Percentiles rank a stretch among this genome's conserved stretches.
These are phyloP conservation scores for Dothideomycetes sp. DNA, from an alignment of 2,329 filamentous ascomycete genomes.

Conservation along the genomic window DNA sequence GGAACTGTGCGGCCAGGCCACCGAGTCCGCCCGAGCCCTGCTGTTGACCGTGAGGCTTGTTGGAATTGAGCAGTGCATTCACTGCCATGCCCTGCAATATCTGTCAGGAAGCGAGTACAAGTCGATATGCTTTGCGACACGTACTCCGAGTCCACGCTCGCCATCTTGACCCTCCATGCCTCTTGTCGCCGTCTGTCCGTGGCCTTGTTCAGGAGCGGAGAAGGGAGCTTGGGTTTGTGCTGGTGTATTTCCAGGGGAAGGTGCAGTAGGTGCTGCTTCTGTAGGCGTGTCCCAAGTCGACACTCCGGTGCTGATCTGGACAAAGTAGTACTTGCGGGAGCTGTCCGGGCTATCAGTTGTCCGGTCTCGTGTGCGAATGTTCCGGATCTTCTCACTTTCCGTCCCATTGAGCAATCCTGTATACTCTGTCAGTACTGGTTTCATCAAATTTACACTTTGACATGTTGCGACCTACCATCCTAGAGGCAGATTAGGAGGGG, in stretches of 20 bases:
- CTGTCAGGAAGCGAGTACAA: neutral
- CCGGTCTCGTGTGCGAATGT: neutral
- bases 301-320: conserved; percentile 33
- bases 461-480: conserved; percentile 26
- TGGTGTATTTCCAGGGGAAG: conserved; percentile 30
- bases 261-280: conserved; percentile 29
- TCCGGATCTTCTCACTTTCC: conserved; percentile 26
- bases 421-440: conserved; percentile 12
- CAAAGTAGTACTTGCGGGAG: conserved; percentile 34
- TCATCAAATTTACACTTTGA: conserved; percentile 2
- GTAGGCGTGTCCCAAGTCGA: conserved; percentile 34
- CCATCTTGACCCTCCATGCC: conserved; percentile 19
- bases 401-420: conserved; percentile 34
- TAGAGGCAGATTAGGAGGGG: conserved; percentile 30
- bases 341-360: conserved; percentile 16
- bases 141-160: conserved; percentile 22
- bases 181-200: conserved; percentile 18
- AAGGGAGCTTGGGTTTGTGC: conserved; percentile 28
- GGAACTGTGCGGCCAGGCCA: conserved; percentile 24
- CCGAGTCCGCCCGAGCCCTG: conserved; percentile 19
- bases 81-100: conserved; percentile 19
- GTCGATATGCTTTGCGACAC: too few relatives aligned
- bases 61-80: conserved; percentile 22
- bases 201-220: conserved; percentile 21
- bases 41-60: conserved; percentile 21